Base-by-base conservation (phyloP, 805 yeast genomes). In the Limtongia smithiae region DNA sequence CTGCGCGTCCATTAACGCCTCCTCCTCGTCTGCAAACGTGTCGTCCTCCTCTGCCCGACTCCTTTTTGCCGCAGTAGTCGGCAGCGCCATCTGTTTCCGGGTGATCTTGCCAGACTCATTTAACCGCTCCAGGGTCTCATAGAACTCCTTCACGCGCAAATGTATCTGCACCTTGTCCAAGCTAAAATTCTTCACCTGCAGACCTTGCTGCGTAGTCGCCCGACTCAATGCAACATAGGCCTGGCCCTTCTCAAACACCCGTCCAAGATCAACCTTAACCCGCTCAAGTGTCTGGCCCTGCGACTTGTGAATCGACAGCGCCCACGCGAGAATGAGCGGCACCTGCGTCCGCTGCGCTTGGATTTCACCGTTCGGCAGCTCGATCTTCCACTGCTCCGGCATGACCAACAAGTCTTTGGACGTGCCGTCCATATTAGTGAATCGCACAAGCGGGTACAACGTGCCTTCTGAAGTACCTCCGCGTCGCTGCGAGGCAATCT, bases 271-370 rank as follows among this genome's bases (percentile, higher is more conserved):
- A 4, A 91, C 95, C 54, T 76, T 76, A 3, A 86, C 89, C 47
- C 78, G 74, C 3, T 83, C 81, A 37, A 89, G 67, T 0, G 97
- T 85, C 67, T 91, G 90, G 0, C 98, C 98, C 65, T 91, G 98
- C 0, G 97, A 82, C 68, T 93, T 91, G 65, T 93, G 98, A 38
- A 93, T 90, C 0, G 97, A 89, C 37, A 93, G 68, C 0, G 98
- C 89, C 97, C 97, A 93, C 0, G 98, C 95, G n/a, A 90, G 70
- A 60, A 91, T 81, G 45, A 93, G 69, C 0, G 98, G 98, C 1
- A 93, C 59, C 62, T 93, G 98, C 0, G 74, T 72, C 60, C 97
- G 73, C 1, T 83, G 73, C 0, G 86, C 95, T 12, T 87, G 58
- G 0, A 83, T 78, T 7, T 72, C 72, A 18, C 83, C 87, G 21